These are phyloP conservation scores for Saposhnikovia divaricata DNA, from an alignment of 129 eudicot species.

Conservation along the genomic window DNA sequence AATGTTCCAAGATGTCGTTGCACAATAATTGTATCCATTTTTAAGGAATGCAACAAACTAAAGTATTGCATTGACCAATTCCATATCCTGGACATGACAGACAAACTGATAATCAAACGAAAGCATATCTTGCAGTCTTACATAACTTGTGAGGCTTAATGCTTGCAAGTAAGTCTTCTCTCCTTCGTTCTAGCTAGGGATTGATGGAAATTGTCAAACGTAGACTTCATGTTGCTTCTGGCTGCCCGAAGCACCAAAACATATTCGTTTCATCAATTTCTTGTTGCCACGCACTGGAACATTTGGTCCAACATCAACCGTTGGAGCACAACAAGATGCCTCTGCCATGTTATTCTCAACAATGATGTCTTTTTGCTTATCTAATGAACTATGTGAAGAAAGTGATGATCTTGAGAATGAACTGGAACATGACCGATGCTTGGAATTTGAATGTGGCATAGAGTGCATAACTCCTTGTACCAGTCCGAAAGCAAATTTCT, in stretches of 20 bases:
- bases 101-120: not conserved
- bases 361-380: conserved; percentile 27
- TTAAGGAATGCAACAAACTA: not conserved
- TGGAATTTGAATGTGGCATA: conserved; percentile 31
- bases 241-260: conserved; percentile 46
- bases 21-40: not conserved
- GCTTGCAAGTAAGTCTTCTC: not conserved
- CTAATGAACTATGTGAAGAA: conserved; percentile 48
- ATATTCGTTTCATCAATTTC: conserved; percentile 54
- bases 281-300: conserved; percentile 34
- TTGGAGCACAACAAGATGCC: conserved; percentile 34
- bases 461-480: conserved; percentile 65
- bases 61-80: not conserved
- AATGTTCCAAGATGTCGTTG: not conserved
- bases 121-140: not conserved
- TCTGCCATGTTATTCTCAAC: conserved; percentile 30
- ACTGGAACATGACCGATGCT: conserved; percentile 47
- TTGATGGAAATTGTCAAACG: conserved; percentile 41
- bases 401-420: conserved; percentile 47
- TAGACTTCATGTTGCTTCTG: conserved; percentile 35
- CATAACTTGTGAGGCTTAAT: not conserved
- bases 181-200: conserved; percentile 2
- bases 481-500: conserved; percentile 71
- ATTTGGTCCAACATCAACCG: conserved; percentile 24
- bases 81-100: not conserved